Evolutionary conservation across 2,329 filamentous ascomycete species (phyloP).

Genomic region (Hypoxylon sp.): DNA sequence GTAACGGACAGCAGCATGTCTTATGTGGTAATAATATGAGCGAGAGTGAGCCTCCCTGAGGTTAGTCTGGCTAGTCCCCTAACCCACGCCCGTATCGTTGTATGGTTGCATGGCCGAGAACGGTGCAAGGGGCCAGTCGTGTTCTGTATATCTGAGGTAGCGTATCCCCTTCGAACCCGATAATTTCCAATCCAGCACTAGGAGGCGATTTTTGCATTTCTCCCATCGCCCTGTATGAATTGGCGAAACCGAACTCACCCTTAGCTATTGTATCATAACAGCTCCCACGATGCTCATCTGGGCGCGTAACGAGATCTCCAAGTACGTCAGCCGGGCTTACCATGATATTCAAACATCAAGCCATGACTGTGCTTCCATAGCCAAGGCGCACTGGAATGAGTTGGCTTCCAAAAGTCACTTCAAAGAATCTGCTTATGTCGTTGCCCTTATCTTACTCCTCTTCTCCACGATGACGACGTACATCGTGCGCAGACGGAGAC

Average conservation of each 20-base stretch:
- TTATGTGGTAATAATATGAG: constrained; percentile 6
- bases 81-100: constrained; percentile 12
- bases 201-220: neutral
- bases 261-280: constrained; percentile 10
- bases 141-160: constrained; percentile 24
- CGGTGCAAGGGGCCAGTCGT: constrained; percentile 27
- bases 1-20: neutral
- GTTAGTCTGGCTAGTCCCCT: constrained; percentile 13
- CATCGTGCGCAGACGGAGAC: constrained; percentile 35
- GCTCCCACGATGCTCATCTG: constrained; percentile 19
- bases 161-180: constrained; percentile 3
- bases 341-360: constrained; percentile 28
- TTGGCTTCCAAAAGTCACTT: constrained; percentile 9
- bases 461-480: constrained; percentile 37
- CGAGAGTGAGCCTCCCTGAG: neutral
- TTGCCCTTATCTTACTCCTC: constrained; percentile 38
- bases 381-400: constrained; percentile 37
- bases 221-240: neutral
- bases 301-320: constrained; percentile 21
- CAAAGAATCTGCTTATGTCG: constrained; percentile 27
- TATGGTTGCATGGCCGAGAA: constrained; percentile 41
- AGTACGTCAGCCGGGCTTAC: constrained; percentile 31
- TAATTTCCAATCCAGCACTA: neutral
- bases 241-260: neutral
- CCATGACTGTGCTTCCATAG: constrained; percentile 27